phyloP scores from a whole-genome alignment of 345 rosid genomes.

The Hibiscus tridactylites region DNA sequence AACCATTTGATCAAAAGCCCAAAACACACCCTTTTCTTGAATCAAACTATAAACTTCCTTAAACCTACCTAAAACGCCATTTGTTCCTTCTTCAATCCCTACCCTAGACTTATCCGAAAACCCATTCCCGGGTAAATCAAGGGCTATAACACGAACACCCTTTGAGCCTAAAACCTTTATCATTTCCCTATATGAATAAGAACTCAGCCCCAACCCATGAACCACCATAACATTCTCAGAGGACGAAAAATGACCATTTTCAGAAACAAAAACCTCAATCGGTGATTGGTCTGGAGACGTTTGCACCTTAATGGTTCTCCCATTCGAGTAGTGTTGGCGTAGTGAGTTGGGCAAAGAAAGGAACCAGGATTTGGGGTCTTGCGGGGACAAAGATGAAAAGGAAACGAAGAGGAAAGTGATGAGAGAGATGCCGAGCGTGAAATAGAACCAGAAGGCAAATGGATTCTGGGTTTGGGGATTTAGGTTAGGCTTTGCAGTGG shows the following conservation, averaged over 20 bases:
- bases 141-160: conserved; percentile 54
- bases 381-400: conserved; percentile 32
- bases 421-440: conserved; percentile 44
- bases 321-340: conserved; percentile 75
- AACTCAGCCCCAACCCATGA: conserved; percentile 80
- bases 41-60: conserved; percentile 60
- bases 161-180: conserved; percentile 44
- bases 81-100: conserved; percentile 47
- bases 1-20: conserved; percentile 88
- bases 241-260: conserved; percentile 28
- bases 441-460: conserved; percentile 80
- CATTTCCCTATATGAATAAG: conserved; percentile 52
- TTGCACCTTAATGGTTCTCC: conserved; percentile 70
- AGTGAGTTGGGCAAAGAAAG: conserved; percentile 62
- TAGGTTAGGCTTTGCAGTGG: conserved; percentile 18
- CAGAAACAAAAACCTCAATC: conserved; percentile 54
- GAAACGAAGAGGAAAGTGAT: conserved; percentile 39
- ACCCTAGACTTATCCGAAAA: conserved; percentile 66
- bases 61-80: conserved; percentile 48
- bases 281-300: conserved; percentile 33
- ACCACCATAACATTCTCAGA: conserved; percentile 52
- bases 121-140: conserved; percentile 91
- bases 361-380: conserved; percentile 78
- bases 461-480: conserved; percentile 32
- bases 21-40: conserved; percentile 77